Evolutionary conservation across 225 moss, liverwort and hornwort species (phyloP).

Genomic region (Climacium dendroides): DNA sequence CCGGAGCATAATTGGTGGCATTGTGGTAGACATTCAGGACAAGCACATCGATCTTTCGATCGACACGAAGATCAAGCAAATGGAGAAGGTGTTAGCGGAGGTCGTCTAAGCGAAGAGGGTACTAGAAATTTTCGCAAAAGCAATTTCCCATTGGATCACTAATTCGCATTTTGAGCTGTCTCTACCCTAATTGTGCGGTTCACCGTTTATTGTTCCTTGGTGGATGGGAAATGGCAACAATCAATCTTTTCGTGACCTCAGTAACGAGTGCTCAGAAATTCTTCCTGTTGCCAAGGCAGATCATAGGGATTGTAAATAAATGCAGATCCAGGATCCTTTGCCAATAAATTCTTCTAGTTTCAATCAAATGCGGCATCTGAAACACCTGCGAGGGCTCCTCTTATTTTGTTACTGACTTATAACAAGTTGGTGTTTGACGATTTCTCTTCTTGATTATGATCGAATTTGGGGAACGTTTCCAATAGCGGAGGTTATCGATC

Average conservation of each 20-base stretch:
- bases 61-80: conserved; percentile 85
- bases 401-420: not conserved
- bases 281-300: not conserved
- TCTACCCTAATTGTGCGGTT: not conserved
- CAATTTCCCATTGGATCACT: not conserved
- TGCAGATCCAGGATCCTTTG: not conserved
- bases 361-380: not conserved
- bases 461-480: not conserved
- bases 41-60: conserved; percentile 97
- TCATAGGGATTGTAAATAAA: not conserved
- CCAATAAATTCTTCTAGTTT: not conserved
- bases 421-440: not conserved
- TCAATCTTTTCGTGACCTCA: not conserved
- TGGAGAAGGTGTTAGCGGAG: conserved; percentile 86
- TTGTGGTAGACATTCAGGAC: conserved; percentile 88
- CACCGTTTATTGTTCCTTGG: not conserved
- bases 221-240: not conserved
- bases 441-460: not conserved
- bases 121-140: not conserved
- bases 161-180: not conserved
- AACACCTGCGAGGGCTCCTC: not conserved
- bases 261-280: not conserved
- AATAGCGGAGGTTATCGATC: not conserved
- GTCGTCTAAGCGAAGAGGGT: not conserved
- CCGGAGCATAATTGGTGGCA: conserved; percentile 85